Evolutionary conservation across 129 eudicot species (phyloP).

Genomic region (Pseudognaphalium luteoalbum): DNA sequence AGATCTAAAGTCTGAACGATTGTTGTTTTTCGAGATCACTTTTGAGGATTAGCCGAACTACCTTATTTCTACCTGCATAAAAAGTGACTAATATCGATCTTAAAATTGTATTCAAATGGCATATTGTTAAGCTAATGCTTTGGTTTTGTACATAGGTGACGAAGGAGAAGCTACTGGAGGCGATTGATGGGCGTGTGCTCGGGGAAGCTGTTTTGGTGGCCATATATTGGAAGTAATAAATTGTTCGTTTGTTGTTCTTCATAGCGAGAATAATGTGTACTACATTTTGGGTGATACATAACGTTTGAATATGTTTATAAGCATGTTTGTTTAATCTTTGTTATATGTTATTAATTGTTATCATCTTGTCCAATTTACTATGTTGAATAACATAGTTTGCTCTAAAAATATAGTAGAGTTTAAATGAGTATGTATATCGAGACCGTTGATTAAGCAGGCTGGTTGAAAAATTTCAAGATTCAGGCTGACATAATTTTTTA

Average conservation of each 20-base stretch:
- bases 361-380: background rate
- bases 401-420: too few species aligned
- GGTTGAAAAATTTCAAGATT: background rate
- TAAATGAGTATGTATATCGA: background rate
- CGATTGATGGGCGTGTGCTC: constrained; percentile 68
- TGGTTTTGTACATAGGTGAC: constrained; percentile 54
- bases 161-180: constrained; percentile 65
- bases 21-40: too few species aligned
- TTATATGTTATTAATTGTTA: background rate
- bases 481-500: too few species aligned
- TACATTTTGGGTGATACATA: background rate
- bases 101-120: too few species aligned
- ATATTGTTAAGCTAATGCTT: background rate
- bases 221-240: background rate
- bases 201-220: constrained; percentile 76
- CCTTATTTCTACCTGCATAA: too few species aligned
- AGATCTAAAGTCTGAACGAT: too few species aligned
- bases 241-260: background rate
- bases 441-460: background rate
- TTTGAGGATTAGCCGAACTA: too few species aligned
- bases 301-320: background rate
- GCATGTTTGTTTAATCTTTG: background rate
- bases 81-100: too few species aligned
- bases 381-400: background rate
- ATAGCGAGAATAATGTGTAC: background rate